These are phyloP conservation scores for Durio zibethinus DNA, from an alignment of 345 rosid species.

Conservation along the genomic window DNA sequence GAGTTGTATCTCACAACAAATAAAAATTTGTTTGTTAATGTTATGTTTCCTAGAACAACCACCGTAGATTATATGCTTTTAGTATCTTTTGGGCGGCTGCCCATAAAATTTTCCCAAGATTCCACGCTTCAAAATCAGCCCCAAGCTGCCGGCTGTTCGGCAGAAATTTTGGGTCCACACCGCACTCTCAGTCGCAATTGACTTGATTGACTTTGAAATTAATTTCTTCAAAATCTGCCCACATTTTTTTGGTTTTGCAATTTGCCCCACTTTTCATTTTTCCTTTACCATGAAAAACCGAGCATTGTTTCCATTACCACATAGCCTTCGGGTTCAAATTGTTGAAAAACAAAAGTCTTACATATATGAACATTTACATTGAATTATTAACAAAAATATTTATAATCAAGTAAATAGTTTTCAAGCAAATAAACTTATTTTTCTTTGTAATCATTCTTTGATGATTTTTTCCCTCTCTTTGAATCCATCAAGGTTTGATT, in stretches of 20 bases:
- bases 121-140: background rate
- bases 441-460: too few species aligned
- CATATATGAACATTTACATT: too few species aligned
- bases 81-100: background rate
- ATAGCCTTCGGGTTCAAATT: background rate
- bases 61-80: background rate
- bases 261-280: too few species aligned
- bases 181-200: background rate
- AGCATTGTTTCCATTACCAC: background rate
- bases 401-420: too few species aligned
- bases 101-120: background rate
- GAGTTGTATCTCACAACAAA: too few species aligned
- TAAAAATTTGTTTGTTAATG: background rate
- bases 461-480: too few species aligned
- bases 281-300: too few species aligned
- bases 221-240: too few species aligned
- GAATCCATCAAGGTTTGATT: too few species aligned
- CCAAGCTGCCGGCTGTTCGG: conserved; percentile 1
- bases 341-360: background rate
- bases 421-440: too few species aligned
- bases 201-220: background rate
- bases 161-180: background rate
- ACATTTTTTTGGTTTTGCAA: too few species aligned
- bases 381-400: too few species aligned
- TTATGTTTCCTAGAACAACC: background rate